Evolutionary conservation across 805 yeast genomes (phyloP).

Genomic region (Candida cerambycidarum): DNA sequence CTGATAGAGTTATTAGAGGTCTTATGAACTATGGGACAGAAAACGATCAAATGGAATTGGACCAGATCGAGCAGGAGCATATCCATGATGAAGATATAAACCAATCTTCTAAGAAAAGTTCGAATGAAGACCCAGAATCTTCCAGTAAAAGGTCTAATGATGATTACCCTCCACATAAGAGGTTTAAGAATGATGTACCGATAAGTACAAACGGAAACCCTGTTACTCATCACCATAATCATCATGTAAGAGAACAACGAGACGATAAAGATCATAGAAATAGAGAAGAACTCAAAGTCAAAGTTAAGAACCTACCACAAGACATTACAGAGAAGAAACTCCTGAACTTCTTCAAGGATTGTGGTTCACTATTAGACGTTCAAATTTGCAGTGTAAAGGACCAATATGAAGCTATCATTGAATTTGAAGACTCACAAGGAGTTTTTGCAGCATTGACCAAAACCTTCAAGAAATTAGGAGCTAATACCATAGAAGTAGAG

Average conservation of each 20-base stretch:
- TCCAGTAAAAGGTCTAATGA: too few relatives aligned
- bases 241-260: background rate
- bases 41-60: conserved; percentile 1
- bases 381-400: conserved; percentile 16
- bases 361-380: conserved; percentile 54
- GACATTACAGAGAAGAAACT: conserved; percentile 40
- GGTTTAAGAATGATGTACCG: too few relatives aligned
- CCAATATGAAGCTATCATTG: conserved; percentile 52
- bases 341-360: conserved; percentile 50
- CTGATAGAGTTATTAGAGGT: conserved; percentile 22
- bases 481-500: conserved; percentile 44
- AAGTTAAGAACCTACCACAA: conserved; percentile 50
- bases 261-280: conserved; percentile 32
- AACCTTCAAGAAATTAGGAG: conserved; percentile 48
- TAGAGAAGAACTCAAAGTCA: conserved; percentile 59
- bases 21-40: conserved; percentile 6
- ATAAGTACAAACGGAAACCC: too few relatives aligned
- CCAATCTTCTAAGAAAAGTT: conserved; percentile 6
- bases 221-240: too few relatives aligned
- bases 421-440: conserved; percentile 48
- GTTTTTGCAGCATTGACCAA: conserved; percentile 62
- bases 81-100: conserved; percentile 4
- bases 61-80: conserved; percentile 5
- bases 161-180: too few relatives aligned
- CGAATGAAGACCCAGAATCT: too few relatives aligned